Base-by-base conservation (phyloP, 257 asterid genomes). In the Fraxinus quadrangulata region DNA sequence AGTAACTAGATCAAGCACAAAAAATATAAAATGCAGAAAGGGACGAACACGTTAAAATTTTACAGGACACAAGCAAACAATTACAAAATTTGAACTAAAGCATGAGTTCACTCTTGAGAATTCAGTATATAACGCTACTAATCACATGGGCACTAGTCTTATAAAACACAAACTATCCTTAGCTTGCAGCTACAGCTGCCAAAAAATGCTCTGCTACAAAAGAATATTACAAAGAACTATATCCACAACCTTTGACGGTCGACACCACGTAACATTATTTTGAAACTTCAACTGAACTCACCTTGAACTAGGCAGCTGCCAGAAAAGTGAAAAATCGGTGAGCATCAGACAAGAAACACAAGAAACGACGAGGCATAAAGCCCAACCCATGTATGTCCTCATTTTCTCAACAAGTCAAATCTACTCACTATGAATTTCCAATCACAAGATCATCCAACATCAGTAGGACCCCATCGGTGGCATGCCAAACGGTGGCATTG, bases 401-500 rank as follows among this genome's bases (percentile, higher is more conserved):
- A 36, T 65, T 68, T 49, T 63, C 39, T 80, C 30, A 73, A 74
- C 51, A 42, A 42, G 75, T 73, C 63, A 67, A 39, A 68, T 23
- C 73, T 75, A n/a, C 19, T 28, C 5, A 7, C 69, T 24, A 8
- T 36, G 70, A 74, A 72, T 69, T 39, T 66, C 59, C 30, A 59
- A 11, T 59, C 73, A 69, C 17, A 1, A 11, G 51, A 42, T 42
- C 16, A 40, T 42, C 51, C 16, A 10, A 42, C 37, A 84, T 90
- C 86, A 96, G 81, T 96, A 96, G 49, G 98, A 81, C 14, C 97
- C 98, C 99, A 96, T 93, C 68, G 92, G 88, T 61, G 98, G 98
- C 97, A 96, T 96, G 83, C 99, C 98, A 78, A 86, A 93, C 9
- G 97, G 92, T 23, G 93, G 94, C 97, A 90, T 92, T 36, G 97